Base-by-base conservation (phyloP, 192 early-diverging fungal species). In the Coemansia sp. region DNA sequence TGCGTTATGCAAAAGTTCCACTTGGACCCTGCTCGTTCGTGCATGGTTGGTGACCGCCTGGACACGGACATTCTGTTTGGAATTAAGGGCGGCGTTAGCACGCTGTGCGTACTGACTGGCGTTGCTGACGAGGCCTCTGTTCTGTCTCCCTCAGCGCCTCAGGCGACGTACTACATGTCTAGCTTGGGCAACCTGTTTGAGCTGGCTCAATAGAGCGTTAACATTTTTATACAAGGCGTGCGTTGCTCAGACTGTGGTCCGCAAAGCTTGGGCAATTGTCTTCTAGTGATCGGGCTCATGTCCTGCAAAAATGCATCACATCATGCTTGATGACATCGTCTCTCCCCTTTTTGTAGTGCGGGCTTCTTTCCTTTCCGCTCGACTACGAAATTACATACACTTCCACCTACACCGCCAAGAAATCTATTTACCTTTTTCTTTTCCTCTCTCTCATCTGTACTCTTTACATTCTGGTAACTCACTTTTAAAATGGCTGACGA, bases 11-110 rank as follows among this genome's bases (percentile, higher is more conserved):
- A 90, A 41, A 91, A 92, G 87, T 91, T 89, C 72, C 85, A 91
- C 57, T 86, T 98, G 5, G 91, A 98, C 65, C 90, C 88, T 1
- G 58, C 78, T 12, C 83, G 91, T 52, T 95, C 96, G 6, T 96
- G 92, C 80, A 99, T 99, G 97, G 91, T 99, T 47, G 97, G 97
- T 29, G 97, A 99, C 75, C 87, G 95, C 31, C 83, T 98, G 43
- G 93, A 97, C 78, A 99, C 97, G 4, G 97, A 99, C 79, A 96
- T 99, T 70, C 88, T 88, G 36, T 99, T 99, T 83, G 97, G 97
- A 39, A 89, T 90, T 58, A 73, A 88, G 20, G 95, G 95, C 68
- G 90, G 91, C n/a, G 75, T 95, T 36, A 88, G 85, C 55, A 99
- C 97, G 0, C 80, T 99, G 65, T 88, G 94, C 62, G 96, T 98